phyloP scores from a whole-genome alignment of 164 flowering plant species.

The grape (Vitis vinifera) region DNA sequence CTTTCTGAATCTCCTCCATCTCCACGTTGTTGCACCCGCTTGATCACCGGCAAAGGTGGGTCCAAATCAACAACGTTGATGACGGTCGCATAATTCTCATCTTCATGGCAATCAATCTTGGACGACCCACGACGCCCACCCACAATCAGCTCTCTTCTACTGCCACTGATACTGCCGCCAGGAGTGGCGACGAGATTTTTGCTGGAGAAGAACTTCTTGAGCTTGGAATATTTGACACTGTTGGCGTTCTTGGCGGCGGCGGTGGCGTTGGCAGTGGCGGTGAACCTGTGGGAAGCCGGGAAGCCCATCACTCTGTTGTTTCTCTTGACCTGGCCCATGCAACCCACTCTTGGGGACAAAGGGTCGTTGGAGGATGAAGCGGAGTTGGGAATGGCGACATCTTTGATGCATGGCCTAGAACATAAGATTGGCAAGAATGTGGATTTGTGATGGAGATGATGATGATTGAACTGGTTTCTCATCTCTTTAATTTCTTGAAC shows the following conservation, averaged over 20 bases:
- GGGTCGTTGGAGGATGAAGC: conserved; percentile 34
- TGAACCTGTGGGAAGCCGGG: conserved; percentile 25
- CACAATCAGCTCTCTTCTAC: conserved; percentile 13
- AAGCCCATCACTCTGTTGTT: conserved; percentile 35
- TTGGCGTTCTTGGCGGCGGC: neutral
- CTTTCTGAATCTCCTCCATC: conserved; percentile 19
- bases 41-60: conserved; percentile 76
- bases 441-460: conserved; percentile 13
- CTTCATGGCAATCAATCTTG: neutral
- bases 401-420: conserved; percentile 38
- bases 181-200: conserved; percentile 25
- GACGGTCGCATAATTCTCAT: neutral
- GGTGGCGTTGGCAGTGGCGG: conserved; percentile 1
- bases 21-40: conserved; percentile 17
- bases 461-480: conserved; percentile 19
- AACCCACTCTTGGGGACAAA: conserved; percentile 51
- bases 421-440: conserved; percentile 49
- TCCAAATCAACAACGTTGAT: conserved; percentile 48
- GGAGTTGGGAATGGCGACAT: conserved; percentile 20
- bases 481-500: conserved; percentile 4
- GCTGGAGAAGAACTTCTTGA: conserved; percentile 42
- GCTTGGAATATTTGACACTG: conserved; percentile 34
- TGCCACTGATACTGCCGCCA: neutral
- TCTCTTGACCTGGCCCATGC: conserved; percentile 61
- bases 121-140: conserved; percentile 6